Evolutionary conservation across 2,329 filamentous ascomycete species (phyloP).

Genomic region (Fusarium lateritium): DNA sequence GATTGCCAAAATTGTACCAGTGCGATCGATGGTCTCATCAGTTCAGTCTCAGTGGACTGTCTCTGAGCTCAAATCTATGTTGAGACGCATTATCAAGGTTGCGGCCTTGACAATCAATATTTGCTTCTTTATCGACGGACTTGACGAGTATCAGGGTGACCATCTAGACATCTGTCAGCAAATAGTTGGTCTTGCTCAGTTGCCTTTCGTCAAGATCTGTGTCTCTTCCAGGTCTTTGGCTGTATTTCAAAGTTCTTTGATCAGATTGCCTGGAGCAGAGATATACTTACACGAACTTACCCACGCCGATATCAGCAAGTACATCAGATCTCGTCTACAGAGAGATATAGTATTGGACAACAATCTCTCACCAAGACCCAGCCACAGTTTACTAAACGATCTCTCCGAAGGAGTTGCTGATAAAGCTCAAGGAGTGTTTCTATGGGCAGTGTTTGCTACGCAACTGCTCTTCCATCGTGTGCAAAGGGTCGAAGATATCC

Average conservation of each 20-base stretch:
- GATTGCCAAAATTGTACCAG: neutral
- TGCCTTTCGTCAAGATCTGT: slow-evolving; percentile 30
- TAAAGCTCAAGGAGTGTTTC: slow-evolving; percentile 36
- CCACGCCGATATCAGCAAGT: slow-evolving; percentile 26
- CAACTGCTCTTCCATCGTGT: slow-evolving; percentile 8
- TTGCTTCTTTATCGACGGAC: slow-evolving; percentile 41
- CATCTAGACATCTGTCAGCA: slow-evolving; percentile 15
- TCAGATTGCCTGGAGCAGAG: neutral
- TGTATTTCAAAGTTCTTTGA: slow-evolving; percentile 21
- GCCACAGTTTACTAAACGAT: neutral
- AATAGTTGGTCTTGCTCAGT: slow-evolving; percentile 11
- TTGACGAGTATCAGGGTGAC: slow-evolving; percentile 38
- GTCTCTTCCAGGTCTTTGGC: slow-evolving; percentile 32
- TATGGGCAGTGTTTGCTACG: slow-evolving; percentile 42
- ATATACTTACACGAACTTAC: slow-evolving; percentile 36
- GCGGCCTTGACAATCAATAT: neutral
- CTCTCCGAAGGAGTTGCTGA: slow-evolving; percentile 12
- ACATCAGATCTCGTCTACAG: neutral
- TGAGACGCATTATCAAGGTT: neutral
- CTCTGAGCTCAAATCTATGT: slow-evolving; percentile 1
- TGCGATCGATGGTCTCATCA: neutral
- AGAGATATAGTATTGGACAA: neutral
- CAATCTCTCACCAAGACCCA: neutral
- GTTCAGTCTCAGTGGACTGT: slow-evolving; percentile 1
- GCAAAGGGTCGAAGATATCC: slow-evolving; percentile 5